phyloP scores from a whole-genome alignment of 306 rosid species.

The Ormosia semicastrata region DNA sequence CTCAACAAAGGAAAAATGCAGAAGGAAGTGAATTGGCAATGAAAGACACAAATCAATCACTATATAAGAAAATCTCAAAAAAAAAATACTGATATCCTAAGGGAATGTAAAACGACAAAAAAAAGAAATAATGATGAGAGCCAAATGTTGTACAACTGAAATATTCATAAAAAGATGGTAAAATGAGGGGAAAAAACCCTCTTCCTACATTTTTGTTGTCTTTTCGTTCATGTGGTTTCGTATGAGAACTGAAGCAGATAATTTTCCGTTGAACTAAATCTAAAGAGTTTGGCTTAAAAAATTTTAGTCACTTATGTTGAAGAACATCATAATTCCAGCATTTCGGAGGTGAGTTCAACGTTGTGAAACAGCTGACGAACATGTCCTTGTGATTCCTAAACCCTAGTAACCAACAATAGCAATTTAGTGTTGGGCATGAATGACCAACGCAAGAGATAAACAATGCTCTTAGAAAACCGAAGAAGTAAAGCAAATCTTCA shows the following conservation, averaged over 20 bases:
- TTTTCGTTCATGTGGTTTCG: background rate
- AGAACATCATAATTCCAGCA: background rate
- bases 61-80: background rate
- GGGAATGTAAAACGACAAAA: background rate
- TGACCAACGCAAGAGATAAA: constrained; percentile 7
- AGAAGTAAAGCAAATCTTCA: background rate
- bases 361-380: background rate
- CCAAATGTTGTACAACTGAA: background rate
- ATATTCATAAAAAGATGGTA: background rate
- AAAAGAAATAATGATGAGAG: background rate
- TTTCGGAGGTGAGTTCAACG: background rate
- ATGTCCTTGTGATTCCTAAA: background rate
- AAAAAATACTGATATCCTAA: background rate
- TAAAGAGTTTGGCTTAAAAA: background rate
- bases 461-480: background rate
- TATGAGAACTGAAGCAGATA: background rate
- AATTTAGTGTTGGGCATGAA: background rate
- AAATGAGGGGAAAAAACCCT: background rate
- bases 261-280: background rate
- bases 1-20: background rate
- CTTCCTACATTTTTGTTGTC: background rate
- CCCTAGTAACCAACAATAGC: background rate
- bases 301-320: background rate
- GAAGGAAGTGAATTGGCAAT: background rate
- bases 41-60: background rate